Evolutionary conservation across 148 eudicot genomes (phyloP).

Genomic region (Rhododendron williamsianum): DNA sequence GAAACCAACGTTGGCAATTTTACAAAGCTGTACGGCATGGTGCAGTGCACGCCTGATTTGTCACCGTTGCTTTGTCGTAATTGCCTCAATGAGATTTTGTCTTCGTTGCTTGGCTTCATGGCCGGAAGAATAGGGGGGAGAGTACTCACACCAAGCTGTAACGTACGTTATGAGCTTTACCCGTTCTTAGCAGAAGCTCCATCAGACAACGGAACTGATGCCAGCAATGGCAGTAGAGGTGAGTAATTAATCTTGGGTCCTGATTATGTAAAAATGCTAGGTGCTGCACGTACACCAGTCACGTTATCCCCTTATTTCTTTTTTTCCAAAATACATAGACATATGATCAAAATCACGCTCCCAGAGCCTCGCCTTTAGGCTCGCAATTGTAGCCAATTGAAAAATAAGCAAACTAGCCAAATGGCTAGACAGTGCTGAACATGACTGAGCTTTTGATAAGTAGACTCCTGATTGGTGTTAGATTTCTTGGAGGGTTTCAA

Average conservation of each 20-base stretch:
- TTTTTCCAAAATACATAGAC: too few relatives aligned
- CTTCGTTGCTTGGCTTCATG: conserved; percentile 6
- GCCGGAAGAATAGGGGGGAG: background rate
- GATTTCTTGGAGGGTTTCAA: too few relatives aligned
- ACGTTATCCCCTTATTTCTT: too few relatives aligned
- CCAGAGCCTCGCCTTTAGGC: too few relatives aligned
- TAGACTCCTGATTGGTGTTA: too few relatives aligned
- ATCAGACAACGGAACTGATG: background rate
- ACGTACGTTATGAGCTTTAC: conserved; percentile 16
- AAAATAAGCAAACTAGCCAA: too few relatives aligned
- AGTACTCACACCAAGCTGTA: conserved; percentile 21
- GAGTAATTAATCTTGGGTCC: background rate
- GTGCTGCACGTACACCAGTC: too few relatives aligned
- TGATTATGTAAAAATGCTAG: too few relatives aligned
- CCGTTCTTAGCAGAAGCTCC: conserved; percentile 11
- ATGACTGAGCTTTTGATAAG: too few relatives aligned
- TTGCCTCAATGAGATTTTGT: conserved; percentile 6
- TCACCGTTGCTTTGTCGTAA: background rate
- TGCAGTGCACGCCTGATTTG: conserved; percentile 27
- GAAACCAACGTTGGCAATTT: background rate
- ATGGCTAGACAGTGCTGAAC: too few relatives aligned
- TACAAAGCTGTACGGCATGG: background rate
- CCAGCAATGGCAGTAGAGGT: background rate
- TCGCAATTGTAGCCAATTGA: too few relatives aligned
- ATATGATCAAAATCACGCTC: too few relatives aligned